Evolutionary conservation across 306 rosid species (phyloP).

Genomic region (Malus sieversii): DNA sequence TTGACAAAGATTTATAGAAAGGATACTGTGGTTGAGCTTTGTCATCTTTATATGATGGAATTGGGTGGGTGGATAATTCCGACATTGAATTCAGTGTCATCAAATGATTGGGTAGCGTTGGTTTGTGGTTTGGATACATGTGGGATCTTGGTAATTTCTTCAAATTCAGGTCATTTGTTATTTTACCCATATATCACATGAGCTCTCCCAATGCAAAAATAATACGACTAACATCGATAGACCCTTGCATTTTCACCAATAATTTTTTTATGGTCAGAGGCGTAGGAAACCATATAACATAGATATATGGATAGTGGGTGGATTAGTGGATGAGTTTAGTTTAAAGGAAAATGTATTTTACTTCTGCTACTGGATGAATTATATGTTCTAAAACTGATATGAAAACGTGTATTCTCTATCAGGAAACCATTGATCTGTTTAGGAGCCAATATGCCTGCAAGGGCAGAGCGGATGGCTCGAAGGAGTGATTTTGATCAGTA

Average conservation of each 20-base stretch:
- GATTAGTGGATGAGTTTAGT: background rate
- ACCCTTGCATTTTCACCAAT: background rate
- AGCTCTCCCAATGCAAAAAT: background rate
- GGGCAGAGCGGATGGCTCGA: conserved; percentile 84
- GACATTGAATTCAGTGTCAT: conserved; percentile 11
- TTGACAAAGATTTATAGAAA: background rate
- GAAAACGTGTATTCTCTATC: conserved; percentile 11
- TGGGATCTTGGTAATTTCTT: too few species aligned
- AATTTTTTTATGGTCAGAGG: background rate
- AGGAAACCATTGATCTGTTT: conserved; percentile 82
- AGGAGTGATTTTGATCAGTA: conserved; percentile 83
- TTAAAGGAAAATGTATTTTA: background rate
- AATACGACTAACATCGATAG: background rate
- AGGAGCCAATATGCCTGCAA: conserved; percentile 96
- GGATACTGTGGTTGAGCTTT: background rate
- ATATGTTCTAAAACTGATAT: background rate
- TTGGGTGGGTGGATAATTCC: conserved; percentile 20
- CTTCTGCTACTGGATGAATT: background rate
- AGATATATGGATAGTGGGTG: background rate
- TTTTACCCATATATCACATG: background rate
- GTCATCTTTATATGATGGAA: conserved; percentile 8
- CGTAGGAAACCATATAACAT: background rate
- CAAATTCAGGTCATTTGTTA: too few species aligned
- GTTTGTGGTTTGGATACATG: background rate
- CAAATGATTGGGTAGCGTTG: conserved; percentile 29